Percentiles rank a stretch among this genome's conserved stretches.
Evolutionary conservation across 2,329 filamentous ascomycete species (phyloP).

Genomic region (Colletotrichum tamarilloi): DNA sequence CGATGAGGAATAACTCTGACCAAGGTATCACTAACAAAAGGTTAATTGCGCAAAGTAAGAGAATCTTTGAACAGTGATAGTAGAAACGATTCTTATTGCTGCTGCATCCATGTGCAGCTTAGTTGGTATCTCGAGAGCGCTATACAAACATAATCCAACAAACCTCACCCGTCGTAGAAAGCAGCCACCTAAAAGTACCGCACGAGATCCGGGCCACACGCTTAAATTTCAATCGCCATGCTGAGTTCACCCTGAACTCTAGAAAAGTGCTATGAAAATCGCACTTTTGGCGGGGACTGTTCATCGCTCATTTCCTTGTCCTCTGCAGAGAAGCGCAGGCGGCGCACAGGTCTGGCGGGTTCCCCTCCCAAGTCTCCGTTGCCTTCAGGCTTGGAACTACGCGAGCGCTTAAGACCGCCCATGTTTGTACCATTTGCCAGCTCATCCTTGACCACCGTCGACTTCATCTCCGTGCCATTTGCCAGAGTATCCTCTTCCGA

Average conservation of each 20-base stretch:
- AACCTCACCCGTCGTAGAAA: background rate
- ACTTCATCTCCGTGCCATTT: slow-evolving; percentile 34
- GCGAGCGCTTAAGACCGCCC: slow-evolving; percentile 41
- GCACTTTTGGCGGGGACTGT: background rate
- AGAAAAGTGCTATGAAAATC: background rate
- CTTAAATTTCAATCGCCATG: background rate
- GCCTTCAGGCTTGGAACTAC: slow-evolving; percentile 23
- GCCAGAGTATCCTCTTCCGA: slow-evolving; percentile 59
- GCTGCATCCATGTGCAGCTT: background rate
- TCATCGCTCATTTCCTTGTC: background rate
- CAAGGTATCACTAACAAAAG: background rate
- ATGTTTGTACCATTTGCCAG: background rate
- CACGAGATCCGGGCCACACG: background rate
- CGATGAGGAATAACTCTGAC: background rate
- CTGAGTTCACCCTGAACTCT: background rate
- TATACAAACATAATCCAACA: background rate
- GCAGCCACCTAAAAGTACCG: background rate
- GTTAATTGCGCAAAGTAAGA: background rate
- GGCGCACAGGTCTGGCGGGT: slow-evolving; percentile 43
- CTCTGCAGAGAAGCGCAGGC: slow-evolving; percentile 44
- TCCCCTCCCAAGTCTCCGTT: slow-evolving; percentile 24
- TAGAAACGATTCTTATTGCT: background rate
- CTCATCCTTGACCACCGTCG: background rate
- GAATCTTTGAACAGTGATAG: background rate
- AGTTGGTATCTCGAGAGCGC: too few relatives aligned